phyloP scores from a whole-genome alignment of 2,329 filamentous ascomycete genomes.

The Ramularia endophylla region DNA sequence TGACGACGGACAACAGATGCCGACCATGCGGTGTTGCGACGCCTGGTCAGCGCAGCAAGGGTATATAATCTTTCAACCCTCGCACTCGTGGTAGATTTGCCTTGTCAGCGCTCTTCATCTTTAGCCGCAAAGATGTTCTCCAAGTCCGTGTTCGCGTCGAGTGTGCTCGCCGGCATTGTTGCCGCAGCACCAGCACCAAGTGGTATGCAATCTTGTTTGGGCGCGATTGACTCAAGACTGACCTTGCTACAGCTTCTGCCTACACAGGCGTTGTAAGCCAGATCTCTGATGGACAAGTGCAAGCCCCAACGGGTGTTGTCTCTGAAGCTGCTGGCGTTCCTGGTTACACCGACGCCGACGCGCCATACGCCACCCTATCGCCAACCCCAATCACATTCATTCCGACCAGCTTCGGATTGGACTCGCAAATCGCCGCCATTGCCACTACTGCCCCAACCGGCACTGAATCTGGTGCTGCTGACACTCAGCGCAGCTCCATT shows the following conservation, averaged over 20 bases:
- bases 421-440: constrained; percentile 39
- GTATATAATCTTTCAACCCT: not conserved
- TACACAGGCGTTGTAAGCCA: too few relatives aligned
- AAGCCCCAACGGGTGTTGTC: constrained; percentile 4
- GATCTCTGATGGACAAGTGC: too few relatives aligned
- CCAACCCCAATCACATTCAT: constrained; percentile 30
- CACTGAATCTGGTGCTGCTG: constrained; percentile 31
- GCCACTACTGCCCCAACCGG: constrained; percentile 24
- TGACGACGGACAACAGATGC: not conserved
- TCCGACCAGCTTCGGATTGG: constrained; percentile 39
- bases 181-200: constrained; percentile 33
- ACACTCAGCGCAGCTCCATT: constrained; percentile 43
- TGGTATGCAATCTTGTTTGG: not conserved
- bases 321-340: constrained; percentile 27
- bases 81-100: not conserved
- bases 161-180: constrained; percentile 30
- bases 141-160: constrained; percentile 30
- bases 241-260: constrained; percentile 2
- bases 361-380: constrained; percentile 34
- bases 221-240: not conserved
- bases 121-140: constrained; percentile 31
- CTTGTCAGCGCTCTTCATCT: not conserved
- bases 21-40: too few relatives aligned
- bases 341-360: constrained; percentile 42
- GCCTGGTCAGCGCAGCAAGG: not conserved